Percentiles rank a stretch among this genome's conserved stretches.
These are phyloP conservation scores for Leccinellum rugosiceps DNA, from an alignment of 768 basidiomycete genomes.

Conservation along the genomic window DNA sequence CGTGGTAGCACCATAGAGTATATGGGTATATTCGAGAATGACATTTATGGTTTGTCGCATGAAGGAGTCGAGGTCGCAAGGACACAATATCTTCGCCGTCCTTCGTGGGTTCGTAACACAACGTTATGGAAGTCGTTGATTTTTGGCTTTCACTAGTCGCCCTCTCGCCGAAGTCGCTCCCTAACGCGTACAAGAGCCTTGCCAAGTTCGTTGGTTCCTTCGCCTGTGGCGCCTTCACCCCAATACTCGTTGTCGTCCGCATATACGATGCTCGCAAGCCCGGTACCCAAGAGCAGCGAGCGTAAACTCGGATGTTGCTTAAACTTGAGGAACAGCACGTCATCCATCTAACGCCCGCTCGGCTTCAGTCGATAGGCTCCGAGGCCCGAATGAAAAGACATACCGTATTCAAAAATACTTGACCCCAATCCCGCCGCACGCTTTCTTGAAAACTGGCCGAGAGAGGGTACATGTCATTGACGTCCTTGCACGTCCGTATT, in stretches of 20 bases:
- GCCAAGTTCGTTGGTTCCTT: slow-evolving; percentile 64
- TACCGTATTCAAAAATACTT: slow-evolving; percentile 49
- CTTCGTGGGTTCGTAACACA: background rate
- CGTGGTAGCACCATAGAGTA: background rate
- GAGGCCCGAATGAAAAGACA: slow-evolving; percentile 17
- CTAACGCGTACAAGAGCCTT: slow-evolving; percentile 55
- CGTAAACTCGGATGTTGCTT: slow-evolving; percentile 64
- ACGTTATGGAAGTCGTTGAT: background rate
- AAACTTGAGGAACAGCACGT: slow-evolving; percentile 66
- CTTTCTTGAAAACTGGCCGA: slow-evolving; percentile 32
- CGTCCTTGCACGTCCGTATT: slow-evolving; percentile 45
- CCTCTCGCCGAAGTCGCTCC: slow-evolving; percentile 39
- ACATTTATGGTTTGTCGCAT: background rate
- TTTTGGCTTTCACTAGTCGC: slow-evolving; percentile 11
- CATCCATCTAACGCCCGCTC: slow-evolving; percentile 51
- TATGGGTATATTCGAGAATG: background rate
- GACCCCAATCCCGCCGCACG: slow-evolving; percentile 56
- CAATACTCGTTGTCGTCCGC: slow-evolving; percentile 61
- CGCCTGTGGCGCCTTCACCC: slow-evolving; percentile 53
- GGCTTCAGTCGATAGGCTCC: background rate
- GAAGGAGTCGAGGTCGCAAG: background rate
- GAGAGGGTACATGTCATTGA: slow-evolving; percentile 38
- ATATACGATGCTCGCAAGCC: slow-evolving; percentile 48
- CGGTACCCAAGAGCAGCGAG: slow-evolving; percentile 51
- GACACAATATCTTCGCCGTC: background rate